phyloP scores from a whole-genome alignment of 1,284 basidiomycete species.

The Fomitopsis pinicola region DNA sequence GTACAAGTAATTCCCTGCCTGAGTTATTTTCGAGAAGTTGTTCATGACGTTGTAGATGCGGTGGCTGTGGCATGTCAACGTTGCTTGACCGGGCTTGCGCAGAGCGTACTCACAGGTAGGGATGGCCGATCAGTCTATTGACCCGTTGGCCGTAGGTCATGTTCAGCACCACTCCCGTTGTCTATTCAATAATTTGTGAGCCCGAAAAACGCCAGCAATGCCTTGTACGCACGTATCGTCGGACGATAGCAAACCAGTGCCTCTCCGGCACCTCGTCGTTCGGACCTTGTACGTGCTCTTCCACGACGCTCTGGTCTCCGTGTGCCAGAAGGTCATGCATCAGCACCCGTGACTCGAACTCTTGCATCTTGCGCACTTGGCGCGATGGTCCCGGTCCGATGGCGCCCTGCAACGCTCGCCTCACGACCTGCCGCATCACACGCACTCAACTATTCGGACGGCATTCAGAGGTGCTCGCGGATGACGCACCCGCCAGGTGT shows the following conservation, averaged over 20 bases:
- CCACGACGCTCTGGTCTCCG: not conserved
- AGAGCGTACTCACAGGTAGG: slow-evolving; percentile 1
- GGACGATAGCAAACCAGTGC: slow-evolving; percentile 26
- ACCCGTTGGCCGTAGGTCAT: slow-evolving; percentile 5
- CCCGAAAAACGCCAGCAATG: no score
- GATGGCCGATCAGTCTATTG: slow-evolving; percentile 1
- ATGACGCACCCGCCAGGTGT: slow-evolving; percentile 23
- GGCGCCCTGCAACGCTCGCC: slow-evolving; percentile 13
- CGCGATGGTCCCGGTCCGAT: slow-evolving; percentile 22
- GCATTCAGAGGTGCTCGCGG: not conserved
- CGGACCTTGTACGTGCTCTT: not conserved
- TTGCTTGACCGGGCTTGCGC: not conserved
- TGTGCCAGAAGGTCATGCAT: slow-evolving; percentile 11
- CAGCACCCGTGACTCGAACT: slow-evolving; percentile 26
- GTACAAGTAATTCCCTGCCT: slow-evolving; percentile 7
- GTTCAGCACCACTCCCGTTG: slow-evolving; percentile 2
- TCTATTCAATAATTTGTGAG: not conserved
- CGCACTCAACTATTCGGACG: not conserved
- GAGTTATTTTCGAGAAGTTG: slow-evolving; percentile 4
- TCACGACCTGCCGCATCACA: not conserved
- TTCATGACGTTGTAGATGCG: slow-evolving; percentile 5
- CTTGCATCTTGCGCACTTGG: slow-evolving; percentile 18
- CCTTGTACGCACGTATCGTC: slow-evolving; percentile 21
- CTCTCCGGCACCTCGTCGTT: slow-evolving; percentile 20
- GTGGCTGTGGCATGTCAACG: not conserved